Percentiles rank a stretch among this genome's conserved stretches.
phyloP scores from a whole-genome alignment of 352 stramenopile genomes.

The Peronospora destructor region DNA sequence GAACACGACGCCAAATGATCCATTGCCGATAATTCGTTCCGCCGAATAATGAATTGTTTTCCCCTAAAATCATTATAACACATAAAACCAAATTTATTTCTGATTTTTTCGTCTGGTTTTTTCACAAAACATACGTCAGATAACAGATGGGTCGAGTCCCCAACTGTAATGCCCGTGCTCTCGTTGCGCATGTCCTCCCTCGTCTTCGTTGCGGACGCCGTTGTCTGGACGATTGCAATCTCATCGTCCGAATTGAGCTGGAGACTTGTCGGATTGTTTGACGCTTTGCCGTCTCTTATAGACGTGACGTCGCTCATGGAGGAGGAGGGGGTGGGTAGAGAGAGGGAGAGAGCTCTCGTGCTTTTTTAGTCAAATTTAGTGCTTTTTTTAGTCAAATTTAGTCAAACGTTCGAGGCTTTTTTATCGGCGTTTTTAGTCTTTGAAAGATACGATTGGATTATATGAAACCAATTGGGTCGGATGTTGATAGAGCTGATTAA shows the following conservation, averaged over 20 bases:
- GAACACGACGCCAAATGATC: conserved; percentile 99
- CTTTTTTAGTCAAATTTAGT: too few relatives aligned
- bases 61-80: conserved; percentile 36
- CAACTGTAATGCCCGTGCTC: conserved; percentile 76
- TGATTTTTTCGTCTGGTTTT: background rate
- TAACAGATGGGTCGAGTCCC: conserved; percentile 73
- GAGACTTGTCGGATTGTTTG: conserved; percentile 11
- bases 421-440: too few relatives aligned
- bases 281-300: conserved; percentile 6
- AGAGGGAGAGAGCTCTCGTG: background rate
- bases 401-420: too few relatives aligned
- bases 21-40: conserved; percentile 99
- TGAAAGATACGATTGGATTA: too few relatives aligned
- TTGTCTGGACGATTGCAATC: conserved; percentile 35
- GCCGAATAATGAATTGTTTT: conserved; percentile 94
- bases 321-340: background rate
- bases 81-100: conserved; percentile 5
- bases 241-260: conserved; percentile 29
- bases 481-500: too few relatives aligned
- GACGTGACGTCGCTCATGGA: conserved; percentile 28
- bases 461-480: too few relatives aligned
- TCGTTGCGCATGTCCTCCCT: conserved; percentile 81
- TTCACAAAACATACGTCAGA: conserved; percentile 59
- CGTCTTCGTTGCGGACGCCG: conserved; percentile 44
- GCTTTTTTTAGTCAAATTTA: too few relatives aligned